Conservation (phyloP, 192 early-diverging fungal species). For the Rhizophlyctis rosea region DNA sequence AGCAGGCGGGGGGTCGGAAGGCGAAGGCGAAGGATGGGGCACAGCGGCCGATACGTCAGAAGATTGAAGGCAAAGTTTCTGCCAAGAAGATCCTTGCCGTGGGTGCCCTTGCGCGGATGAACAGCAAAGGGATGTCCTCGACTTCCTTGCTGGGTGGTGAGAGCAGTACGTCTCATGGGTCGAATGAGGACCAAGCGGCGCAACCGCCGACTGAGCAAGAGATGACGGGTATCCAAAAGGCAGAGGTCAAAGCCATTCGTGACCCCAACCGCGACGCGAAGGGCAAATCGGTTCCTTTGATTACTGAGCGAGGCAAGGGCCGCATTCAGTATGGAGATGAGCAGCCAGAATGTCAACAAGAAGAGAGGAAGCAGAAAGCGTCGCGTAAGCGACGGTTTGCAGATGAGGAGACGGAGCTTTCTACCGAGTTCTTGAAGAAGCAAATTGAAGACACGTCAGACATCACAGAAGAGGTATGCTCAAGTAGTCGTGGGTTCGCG, state of each 20-base stretch:
- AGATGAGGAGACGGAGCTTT: conserved; percentile 67
- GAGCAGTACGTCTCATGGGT: no score
- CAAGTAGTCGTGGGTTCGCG: not conserved
- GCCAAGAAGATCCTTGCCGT: conserved; percentile 21
- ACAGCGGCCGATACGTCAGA: no score
- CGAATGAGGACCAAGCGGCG: not conserved
- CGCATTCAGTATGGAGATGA: not conserved
- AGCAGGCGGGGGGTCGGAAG: no score
- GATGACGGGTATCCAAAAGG: not conserved
- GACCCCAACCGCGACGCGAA: not conserved
- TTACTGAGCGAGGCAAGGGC: conserved; percentile 27
- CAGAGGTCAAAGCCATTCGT: not conserved
- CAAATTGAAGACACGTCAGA: conserved; percentile 58
- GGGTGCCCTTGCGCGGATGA: conserved; percentile 2
- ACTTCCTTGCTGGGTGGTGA: not conserved
- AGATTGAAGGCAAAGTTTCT: conserved; percentile 19
- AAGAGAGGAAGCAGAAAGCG: not conserved
- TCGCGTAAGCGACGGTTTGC: conserved; percentile 50
- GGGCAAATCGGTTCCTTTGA: conserved; percentile 7
- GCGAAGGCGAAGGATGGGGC: no score
- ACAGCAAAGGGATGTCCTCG: conserved; percentile 7
- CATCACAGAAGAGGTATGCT: conserved; percentile 25
- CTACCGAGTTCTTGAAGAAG: conserved; percentile 45
- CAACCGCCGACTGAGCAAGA: not conserved
- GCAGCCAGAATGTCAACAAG: not conserved